Conservation (phyloP, 2,329 filamentous ascomycete species). For the Fusarium sp. region DNA sequence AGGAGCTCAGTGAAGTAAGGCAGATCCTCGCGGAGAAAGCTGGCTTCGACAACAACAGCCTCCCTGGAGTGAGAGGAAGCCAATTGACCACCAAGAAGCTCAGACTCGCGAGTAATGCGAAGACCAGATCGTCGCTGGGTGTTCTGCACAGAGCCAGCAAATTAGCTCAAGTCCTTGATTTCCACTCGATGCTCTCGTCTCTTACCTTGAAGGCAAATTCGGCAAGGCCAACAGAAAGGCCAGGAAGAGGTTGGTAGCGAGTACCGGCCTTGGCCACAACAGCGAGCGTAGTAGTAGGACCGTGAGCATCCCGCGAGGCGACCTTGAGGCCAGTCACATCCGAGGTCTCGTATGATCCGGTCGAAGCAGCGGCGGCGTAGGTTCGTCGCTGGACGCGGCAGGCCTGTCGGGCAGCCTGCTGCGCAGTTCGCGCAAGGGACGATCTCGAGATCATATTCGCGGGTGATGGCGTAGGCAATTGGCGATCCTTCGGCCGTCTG, state of each 20-base stretch:
- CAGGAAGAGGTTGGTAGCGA: constrained; percentile 88
- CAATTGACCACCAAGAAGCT: constrained; percentile 93
- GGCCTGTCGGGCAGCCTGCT: constrained; percentile 65
- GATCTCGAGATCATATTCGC: constrained; percentile 71
- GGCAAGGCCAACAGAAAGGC: constrained; percentile 88
- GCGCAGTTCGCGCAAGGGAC: constrained; percentile 66
- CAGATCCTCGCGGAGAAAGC: constrained; percentile 93
- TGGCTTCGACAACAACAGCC: constrained; percentile 90
- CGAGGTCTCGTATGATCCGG: constrained; percentile 87
- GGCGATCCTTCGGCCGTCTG: constrained; percentile 57
- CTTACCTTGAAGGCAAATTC: constrained; percentile 96
- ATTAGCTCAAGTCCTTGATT: constrained; percentile 55
- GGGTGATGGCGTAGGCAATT: constrained; percentile 65
- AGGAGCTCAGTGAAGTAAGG: constrained; percentile 98
- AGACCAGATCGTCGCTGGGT: constrained; percentile 88
- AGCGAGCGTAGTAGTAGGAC: constrained; percentile 89
- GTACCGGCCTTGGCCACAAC: constrained; percentile 95
- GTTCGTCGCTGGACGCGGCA: constrained; percentile 65
- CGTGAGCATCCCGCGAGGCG: constrained; percentile 87
- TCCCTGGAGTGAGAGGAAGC: constrained; percentile 89
- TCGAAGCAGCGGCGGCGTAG: constrained; percentile 68
- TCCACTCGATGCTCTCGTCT: constrained; percentile 15
- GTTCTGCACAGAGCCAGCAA: constrained; percentile 65
- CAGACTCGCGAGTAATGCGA: constrained; percentile 92
- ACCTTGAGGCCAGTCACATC: constrained; percentile 91